Percentiles rank a stretch among this genome's conserved stretches.
Conservation (phyloP, 106 monocot species). For the Apostasia ramifera region DNA sequence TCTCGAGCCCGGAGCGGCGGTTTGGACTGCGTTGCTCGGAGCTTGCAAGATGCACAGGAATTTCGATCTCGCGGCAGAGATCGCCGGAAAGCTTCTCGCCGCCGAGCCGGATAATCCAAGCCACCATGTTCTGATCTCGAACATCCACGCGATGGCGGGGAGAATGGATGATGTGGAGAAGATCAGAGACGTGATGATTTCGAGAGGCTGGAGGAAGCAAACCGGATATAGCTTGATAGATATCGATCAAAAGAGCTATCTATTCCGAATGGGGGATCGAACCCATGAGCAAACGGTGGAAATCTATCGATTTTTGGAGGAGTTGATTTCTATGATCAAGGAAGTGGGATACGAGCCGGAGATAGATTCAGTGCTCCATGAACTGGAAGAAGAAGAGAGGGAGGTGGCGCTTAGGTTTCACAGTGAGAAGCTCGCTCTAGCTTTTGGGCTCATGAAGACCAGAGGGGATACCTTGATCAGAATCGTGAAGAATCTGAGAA, state of each 20-base stretch:
- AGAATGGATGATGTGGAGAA: slow-evolving; percentile 42
- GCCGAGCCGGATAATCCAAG: slow-evolving; percentile 42
- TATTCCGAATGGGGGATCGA: slow-evolving; percentile 57
- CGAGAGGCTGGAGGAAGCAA: slow-evolving; percentile 37
- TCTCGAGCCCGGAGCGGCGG: slow-evolving; percentile 25
- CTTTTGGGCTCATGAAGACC: slow-evolving; percentile 48
- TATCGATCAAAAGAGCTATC: slow-evolving; percentile 19
- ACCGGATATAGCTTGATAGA: slow-evolving; percentile 52
- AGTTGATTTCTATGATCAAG: slow-evolving; percentile 25
- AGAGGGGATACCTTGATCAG: slow-evolving; percentile 21
- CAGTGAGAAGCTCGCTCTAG: slow-evolving; percentile 58
- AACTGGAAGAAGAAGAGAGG: slow-evolving; percentile 64
- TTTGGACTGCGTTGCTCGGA: slow-evolving; percentile 48
- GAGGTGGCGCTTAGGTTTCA: slow-evolving; percentile 53
- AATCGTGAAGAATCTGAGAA: slow-evolving; percentile 43
- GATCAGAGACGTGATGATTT: slow-evolving; percentile 34
- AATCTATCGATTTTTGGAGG: slow-evolving; percentile 41
- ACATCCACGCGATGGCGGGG: slow-evolving; percentile 39
- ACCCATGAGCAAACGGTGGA: slow-evolving; percentile 30
- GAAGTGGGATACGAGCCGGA: slow-evolving; percentile 32
- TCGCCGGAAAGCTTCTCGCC: slow-evolving; percentile 28
- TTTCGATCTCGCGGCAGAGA: slow-evolving; percentile 35
- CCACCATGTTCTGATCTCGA: slow-evolving; percentile 54
- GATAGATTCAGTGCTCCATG: slow-evolving; percentile 49
- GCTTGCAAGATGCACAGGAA: slow-evolving; percentile 50